Percentiles rank a stretch among this genome's conserved stretches.
Conservation (phyloP, 2,329 filamentous ascomycete species). For the Trichoderma atroviride region DNA sequence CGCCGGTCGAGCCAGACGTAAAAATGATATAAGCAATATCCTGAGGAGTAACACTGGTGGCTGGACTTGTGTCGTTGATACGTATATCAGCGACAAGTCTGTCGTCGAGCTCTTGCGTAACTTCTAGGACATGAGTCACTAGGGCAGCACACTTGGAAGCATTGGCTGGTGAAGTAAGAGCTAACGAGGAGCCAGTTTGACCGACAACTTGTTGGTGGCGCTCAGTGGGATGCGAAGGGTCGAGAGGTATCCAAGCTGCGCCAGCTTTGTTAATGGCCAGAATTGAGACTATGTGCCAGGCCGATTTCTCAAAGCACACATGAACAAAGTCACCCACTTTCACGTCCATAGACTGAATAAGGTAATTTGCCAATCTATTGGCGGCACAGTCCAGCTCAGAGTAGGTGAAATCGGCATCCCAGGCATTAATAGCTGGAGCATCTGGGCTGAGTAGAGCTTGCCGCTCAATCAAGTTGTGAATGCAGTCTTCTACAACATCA, state of each 20-base stretch:
- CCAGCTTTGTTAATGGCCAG: slow-evolving; percentile 26
- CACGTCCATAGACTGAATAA: not conserved
- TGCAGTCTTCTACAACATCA: slow-evolving; percentile 16
- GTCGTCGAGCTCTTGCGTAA: not conserved
- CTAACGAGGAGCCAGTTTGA: slow-evolving; percentile 17
- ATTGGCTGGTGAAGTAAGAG: slow-evolving; percentile 18
- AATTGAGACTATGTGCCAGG: slow-evolving; percentile 16
- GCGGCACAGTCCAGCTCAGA: slow-evolving; percentile 8
- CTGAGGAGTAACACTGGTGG: not conserved
- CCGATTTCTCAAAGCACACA: slow-evolving; percentile 23
- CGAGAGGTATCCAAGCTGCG: slow-evolving; percentile 21
- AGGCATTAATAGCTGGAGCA: slow-evolving; percentile 1
- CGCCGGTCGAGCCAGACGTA: slow-evolving; percentile 31
- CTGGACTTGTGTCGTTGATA: slow-evolving; percentile 37
- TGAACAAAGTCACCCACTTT: slow-evolving; percentile 19
- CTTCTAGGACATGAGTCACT: not conserved
- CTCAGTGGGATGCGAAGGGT: slow-evolving; percentile 22
- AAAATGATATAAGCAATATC: slow-evolving; percentile 29
- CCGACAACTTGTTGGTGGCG: slow-evolving; percentile 26
- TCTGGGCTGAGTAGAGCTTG: not conserved
- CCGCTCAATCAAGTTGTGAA: slow-evolving; percentile 16
- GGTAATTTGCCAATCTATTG: slow-evolving; percentile 1
- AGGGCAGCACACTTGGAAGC: slow-evolving; percentile 2
- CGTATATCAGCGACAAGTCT: slow-evolving; percentile 39
- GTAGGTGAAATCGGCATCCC: slow-evolving; percentile 19